Conservation (phyloP, 257 asterid species). For the Linaria vulgaris region DNA sequence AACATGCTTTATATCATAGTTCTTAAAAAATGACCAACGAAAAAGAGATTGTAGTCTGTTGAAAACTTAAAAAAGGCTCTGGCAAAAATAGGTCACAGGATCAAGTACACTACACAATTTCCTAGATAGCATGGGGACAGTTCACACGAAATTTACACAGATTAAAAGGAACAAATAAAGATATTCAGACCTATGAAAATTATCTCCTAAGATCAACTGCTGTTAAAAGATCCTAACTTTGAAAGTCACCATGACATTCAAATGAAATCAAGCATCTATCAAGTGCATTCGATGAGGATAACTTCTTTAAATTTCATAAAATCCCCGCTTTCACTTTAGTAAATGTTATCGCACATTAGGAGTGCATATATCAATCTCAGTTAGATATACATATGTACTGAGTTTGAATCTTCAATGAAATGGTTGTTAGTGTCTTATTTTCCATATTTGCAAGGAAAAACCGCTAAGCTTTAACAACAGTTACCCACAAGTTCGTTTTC, state of each 20-base stretch:
- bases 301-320: not conserved
- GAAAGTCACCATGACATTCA: not conserved
- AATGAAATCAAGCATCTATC: not conserved
- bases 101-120: not conserved
- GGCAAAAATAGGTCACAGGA: slow-evolving; percentile 1
- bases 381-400: no score
- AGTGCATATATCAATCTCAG: no score
- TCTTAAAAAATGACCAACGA: not conserved
- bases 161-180: not conserved
- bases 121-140: not conserved
- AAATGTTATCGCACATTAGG: no score
- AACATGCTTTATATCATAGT: not conserved
- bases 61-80: not conserved
- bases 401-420: no score
- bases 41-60: not conserved
- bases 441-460: no score
- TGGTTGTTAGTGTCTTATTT: no score
- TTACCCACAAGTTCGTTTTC: not conserved
- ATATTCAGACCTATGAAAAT: not conserved
- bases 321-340: no score
- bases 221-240: not conserved
- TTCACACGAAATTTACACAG: not conserved
- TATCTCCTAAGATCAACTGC: slow-evolving; percentile 2
- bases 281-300: not conserved
- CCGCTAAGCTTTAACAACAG: no score